These are phyloP conservation scores for Naganishia antarctica DNA, from an alignment of 768 basidiomycete species.

Conservation along the genomic window DNA sequence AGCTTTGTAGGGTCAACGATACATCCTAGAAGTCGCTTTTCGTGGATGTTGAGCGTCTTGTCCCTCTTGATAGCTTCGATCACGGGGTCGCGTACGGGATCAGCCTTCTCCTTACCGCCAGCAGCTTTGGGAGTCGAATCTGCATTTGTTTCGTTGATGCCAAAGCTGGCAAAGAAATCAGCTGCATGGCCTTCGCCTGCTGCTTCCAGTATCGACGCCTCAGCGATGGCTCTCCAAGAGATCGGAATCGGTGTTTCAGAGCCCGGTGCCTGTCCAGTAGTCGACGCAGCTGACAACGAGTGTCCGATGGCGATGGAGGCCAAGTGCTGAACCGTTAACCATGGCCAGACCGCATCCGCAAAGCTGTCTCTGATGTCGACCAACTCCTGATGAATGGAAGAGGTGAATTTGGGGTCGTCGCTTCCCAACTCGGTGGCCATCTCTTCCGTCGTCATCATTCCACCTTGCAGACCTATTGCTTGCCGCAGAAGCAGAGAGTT, in stretches of 20 bases:
- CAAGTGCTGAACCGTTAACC: conserved; percentile 26
- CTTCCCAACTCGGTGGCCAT: conserved; percentile 15
- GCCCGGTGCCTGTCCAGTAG: not conserved
- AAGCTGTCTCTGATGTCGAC: conserved; percentile 23
- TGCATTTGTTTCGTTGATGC: conserved; percentile 34
- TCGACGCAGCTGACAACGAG: not conserved
- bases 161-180: not conserved
- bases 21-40: conserved; percentile 71
- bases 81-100: conserved; percentile 59
- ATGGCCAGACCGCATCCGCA: conserved; percentile 26
- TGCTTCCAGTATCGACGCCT: conserved; percentile 26
- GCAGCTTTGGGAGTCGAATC: not conserved
- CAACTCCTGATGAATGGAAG: conserved; percentile 10
- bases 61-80: conserved; percentile 73
- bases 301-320: conserved; percentile 25
- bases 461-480: conserved; percentile 33
- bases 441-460: conserved; percentile 23
- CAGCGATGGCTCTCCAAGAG: conserved; percentile 25
- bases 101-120: conserved; percentile 28
- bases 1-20: conserved; percentile 74
- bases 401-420: conserved; percentile 1
- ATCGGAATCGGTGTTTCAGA: not conserved
- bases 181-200: conserved; percentile 8
- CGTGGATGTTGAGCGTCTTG: conserved; percentile 70
- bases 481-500: conserved; percentile 35